Base-by-base conservation (phyloP, 192 early-diverging fungal species). In the Jimgerdemannia flammicorona region DNA sequence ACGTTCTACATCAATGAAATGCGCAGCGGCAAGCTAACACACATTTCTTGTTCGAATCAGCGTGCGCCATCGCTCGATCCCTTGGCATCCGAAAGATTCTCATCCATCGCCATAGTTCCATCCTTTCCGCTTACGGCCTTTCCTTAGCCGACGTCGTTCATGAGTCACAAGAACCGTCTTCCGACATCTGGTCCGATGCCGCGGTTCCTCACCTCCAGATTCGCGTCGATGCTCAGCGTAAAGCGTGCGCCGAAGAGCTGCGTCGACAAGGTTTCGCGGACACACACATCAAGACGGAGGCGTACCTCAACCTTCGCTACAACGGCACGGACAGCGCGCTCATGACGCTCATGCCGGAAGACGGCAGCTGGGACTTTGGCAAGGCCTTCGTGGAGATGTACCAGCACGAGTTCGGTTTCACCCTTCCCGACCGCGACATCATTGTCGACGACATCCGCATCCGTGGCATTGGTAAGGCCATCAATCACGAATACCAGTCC, bases 391-490 rank as follows among this genome's bases (percentile, higher is more conserved):
- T 90, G n/a, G 76, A 83, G 44, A 83, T 91, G 74, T 94, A 99
- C 81, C 80, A 89, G 72, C 91, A 90, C n/a, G 98, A 99, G 78
- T 99, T 98, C 89, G 97, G 98, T 3, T 99, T 99, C 75, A 85
- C 82, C n/a, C 85, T 98, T 3, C 87, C 87, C 3, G 95, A 92
- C 71, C 93, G 98, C 39, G 82, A 84, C 6, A 91, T 98, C 42
- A 84, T 93, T 17, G 90, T 98, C 3, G 97, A 99, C 74, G 97
- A 98, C 78, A 87, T 99, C 67, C 93, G 98, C 66, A 90, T 98
- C 17, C 93, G 97, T 70, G 91, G 93, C 3, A 93, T 92, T 64
- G 98, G 94, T 3, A 86, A 84, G 59, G 80, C 81, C 3, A 72
- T 75, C 66, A 70, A 79, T 42, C 49, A 70, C 4, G 72, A 74